phyloP scores from a whole-genome alignment of 495 filamentous ascomycete species.

The Penicillium dipodomyicola region DNA sequence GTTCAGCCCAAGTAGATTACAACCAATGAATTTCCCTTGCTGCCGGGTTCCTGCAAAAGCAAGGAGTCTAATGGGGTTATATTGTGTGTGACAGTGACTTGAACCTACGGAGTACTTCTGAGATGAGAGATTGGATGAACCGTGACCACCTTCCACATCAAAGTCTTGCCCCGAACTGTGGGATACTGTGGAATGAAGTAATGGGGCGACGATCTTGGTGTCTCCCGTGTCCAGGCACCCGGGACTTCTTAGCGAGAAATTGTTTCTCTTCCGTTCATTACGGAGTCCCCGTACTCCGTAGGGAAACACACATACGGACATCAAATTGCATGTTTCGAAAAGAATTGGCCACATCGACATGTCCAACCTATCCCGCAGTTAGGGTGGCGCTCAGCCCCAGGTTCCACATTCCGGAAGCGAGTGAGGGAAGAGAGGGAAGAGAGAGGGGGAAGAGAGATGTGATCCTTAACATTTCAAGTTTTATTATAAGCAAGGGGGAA shows the following conservation, averaged over 20 bases:
- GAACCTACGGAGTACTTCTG: not conserved
- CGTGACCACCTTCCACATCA: not conserved
- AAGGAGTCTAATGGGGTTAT: not conserved
- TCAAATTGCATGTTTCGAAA: constrained; percentile 1
- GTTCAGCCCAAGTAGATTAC: not conserved
- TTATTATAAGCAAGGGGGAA: constrained; percentile 13
- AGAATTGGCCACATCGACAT: not conserved
- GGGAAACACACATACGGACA: not conserved
- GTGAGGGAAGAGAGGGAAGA: not conserved
- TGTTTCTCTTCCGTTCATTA: not conserved
- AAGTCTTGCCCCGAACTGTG: constrained; percentile 3
- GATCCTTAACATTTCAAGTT: constrained; percentile 1
- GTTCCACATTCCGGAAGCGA: constrained; percentile 20
- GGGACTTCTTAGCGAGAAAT: constrained; percentile 12
- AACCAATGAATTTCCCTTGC: not conserved
- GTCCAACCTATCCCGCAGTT: constrained; percentile 11
- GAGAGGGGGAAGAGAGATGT: not conserved
- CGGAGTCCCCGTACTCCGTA: constrained; percentile 1
- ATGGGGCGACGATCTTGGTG: constrained; percentile 11
- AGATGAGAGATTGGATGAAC: constrained; percentile 1
- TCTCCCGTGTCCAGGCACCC: constrained; percentile 24
- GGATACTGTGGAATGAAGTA: constrained; percentile 17
- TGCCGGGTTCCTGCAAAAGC: not conserved
- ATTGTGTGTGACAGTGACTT: not conserved
- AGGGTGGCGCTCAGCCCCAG: constrained; percentile 30